phyloP scores from a whole-genome alignment of 2,329 filamentous ascomycete species.

The Alternaria sp. region DNA sequence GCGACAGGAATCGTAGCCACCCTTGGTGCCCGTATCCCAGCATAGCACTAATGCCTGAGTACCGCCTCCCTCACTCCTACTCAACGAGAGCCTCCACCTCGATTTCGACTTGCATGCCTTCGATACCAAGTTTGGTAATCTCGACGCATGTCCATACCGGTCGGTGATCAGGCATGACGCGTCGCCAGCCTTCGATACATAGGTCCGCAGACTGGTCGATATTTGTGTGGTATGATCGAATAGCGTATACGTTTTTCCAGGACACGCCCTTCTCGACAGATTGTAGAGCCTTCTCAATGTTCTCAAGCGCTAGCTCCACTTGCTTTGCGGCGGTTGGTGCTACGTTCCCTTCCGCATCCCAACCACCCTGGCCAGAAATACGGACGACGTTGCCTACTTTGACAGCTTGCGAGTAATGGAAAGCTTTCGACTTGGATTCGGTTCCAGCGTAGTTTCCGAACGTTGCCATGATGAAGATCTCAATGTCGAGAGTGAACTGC shows the following conservation, averaged over 20 bases:
- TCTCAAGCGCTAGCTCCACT: constrained; percentile 53
- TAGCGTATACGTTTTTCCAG: constrained; percentile 54
- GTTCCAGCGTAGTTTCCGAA: constrained; percentile 10
- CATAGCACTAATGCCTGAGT: not conserved
- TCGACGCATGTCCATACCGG: constrained; percentile 20
- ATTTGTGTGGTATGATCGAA: constrained; percentile 12
- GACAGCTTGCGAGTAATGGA: constrained; percentile 20
- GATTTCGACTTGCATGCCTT: constrained; percentile 19
- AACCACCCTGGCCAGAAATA: constrained; percentile 22
- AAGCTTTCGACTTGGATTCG: constrained; percentile 10
- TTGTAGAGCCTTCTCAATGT: constrained; percentile 57
- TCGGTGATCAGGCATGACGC: constrained; percentile 16
- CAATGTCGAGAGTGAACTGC: not conserved
- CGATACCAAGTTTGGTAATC: constrained; percentile 12
- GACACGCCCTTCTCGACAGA: constrained; percentile 5
- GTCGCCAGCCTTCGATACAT: not conserved
- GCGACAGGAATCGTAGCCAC: not conserved
- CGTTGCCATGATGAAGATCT: not conserved
- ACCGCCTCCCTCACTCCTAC: not conserved
- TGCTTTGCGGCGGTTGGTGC: constrained; percentile 9
- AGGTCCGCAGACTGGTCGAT: constrained; percentile 7
- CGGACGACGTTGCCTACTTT: constrained; percentile 15
- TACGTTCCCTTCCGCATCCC: constrained; percentile 14
- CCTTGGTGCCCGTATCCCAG: not conserved
- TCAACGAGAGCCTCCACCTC: constrained; percentile 15